A percentile compares a stretch with the other conserved stretches of the same genome.
Evolutionary conservation across 106 monocot genomes (phyloP).

Genomic region (Vanilla planifolia): DNA sequence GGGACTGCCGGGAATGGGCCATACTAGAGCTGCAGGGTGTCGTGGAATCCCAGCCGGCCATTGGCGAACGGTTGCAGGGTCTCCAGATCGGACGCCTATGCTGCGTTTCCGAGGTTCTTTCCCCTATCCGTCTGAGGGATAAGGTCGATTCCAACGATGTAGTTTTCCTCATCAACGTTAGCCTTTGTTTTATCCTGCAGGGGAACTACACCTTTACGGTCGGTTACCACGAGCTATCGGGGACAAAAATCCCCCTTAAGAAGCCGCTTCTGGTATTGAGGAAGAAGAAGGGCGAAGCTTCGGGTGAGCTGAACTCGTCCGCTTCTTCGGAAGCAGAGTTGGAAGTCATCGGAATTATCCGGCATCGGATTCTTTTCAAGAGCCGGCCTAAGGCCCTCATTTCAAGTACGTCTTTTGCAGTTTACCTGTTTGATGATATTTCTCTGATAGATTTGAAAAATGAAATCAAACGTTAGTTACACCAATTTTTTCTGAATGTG

Average conservation of each 20-base stretch:
- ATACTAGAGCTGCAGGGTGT: conserved; percentile 87
- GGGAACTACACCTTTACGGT: conserved; percentile 66
- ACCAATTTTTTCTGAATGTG: not conserved
- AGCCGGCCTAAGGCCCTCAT: conserved; percentile 77
- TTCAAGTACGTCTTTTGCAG: conserved; percentile 30
- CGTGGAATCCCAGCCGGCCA: conserved; percentile 56
- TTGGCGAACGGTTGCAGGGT: conserved; percentile 25
- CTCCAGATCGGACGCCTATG: conserved; percentile 87
- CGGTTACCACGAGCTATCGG: conserved; percentile 85
- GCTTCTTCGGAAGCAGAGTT: conserved; percentile 28
- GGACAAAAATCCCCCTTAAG: conserved; percentile 67
- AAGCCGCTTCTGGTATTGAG: conserved; percentile 70
- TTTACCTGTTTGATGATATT: not conserved
- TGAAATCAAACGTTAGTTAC: not conserved
- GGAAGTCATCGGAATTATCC: conserved; percentile 77
- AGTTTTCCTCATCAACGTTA: not conserved
- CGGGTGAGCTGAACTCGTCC: not conserved
- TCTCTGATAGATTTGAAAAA: not conserved
- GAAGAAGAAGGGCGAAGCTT: conserved; percentile 33
- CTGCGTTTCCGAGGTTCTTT: conserved; percentile 29
- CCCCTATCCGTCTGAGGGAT: conserved; percentile 19
- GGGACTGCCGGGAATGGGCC: conserved; percentile 72
- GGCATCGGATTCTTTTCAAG: conserved; percentile 85
- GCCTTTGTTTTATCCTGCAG: conserved; percentile 3
- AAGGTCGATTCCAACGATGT: not conserved